Percentiles rank a stretch among this genome's conserved stretches.
These are phyloP conservation scores for Metschnikowia lachancei DNA, from an alignment of 805 yeast genomes.

Conservation along the genomic window DNA sequence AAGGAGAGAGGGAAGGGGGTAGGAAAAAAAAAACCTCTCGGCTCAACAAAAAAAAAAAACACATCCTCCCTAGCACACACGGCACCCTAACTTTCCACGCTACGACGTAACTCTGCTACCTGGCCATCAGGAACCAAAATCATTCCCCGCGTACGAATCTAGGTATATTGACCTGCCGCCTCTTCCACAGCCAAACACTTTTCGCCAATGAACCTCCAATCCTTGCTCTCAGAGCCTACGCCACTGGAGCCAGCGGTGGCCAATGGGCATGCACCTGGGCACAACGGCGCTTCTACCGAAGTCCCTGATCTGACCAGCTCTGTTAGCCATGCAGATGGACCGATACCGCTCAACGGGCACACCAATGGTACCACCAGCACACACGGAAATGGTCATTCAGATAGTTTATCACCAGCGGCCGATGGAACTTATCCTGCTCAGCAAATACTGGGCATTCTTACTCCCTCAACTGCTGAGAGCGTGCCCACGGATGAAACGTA, in stretches of 20 bases:
- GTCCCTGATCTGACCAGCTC: not conserved
- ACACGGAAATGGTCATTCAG: not conserved
- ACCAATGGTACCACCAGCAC: not conserved
- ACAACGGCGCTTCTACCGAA: not conserved
- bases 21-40: slow-evolving; percentile 14
- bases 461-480: not conserved
- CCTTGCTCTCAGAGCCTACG: slow-evolving; percentile 20
- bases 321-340: not conserved
- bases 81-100: not conserved
- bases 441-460: not conserved
- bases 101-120: slow-evolving; percentile 1
- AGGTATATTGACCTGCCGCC: too few species aligned
- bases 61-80: slow-evolving; percentile 8
- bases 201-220: slow-evolving; percentile 20
- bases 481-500: slow-evolving; percentile 10
- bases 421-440: not conserved
- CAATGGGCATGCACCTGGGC: slow-evolving; percentile 2
- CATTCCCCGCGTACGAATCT: not conserved
- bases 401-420: not conserved
- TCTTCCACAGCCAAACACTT: not conserved
- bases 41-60: slow-evolving; percentile 15
- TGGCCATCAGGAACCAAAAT: not conserved
- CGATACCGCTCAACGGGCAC: slow-evolving; percentile 2
- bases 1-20: slow-evolving; percentile 17
- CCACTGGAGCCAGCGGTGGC: slow-evolving; percentile 2